Evolutionary conservation across 2,329 filamentous ascomycete genomes (phyloP).

Genomic region (Corynespora cassiicola): DNA sequence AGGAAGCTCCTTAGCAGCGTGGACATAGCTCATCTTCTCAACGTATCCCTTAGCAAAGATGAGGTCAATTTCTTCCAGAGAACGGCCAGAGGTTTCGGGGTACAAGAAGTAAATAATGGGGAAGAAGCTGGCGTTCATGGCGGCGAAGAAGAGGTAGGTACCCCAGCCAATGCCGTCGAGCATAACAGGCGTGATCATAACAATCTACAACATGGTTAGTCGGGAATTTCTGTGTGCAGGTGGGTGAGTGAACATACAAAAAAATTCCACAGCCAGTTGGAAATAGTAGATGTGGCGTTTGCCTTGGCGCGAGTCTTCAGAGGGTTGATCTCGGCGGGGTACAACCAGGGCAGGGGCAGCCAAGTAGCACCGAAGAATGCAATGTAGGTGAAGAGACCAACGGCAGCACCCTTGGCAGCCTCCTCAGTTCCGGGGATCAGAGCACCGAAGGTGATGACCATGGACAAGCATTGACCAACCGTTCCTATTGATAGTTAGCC

Average conservation of each 20-base stretch:
- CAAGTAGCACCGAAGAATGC: slow-evolving; percentile 72
- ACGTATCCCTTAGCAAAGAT: slow-evolving; percentile 52
- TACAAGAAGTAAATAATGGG: slow-evolving; percentile 63
- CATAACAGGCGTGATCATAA: slow-evolving; percentile 53
- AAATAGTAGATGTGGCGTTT: slow-evolving; percentile 61
- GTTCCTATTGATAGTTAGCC: no score
- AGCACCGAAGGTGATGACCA: slow-evolving; percentile 41
- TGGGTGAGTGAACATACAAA: slow-evolving; percentile 50
- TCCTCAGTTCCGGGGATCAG: slow-evolving; percentile 4
- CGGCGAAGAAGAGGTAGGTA: slow-evolving; percentile 57
- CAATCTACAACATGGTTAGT: slow-evolving; percentile 52
- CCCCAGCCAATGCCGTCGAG: slow-evolving; percentile 46
- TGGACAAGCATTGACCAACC: slow-evolving; percentile 61
- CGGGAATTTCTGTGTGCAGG: no score
- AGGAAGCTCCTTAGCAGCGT: slow-evolving; percentile 45
- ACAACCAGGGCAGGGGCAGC: slow-evolving; percentile 68
- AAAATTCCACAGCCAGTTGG: slow-evolving; percentile 63
- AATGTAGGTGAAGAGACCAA: slow-evolving; percentile 73
- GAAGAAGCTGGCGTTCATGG: slow-evolving; percentile 60
- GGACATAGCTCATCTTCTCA: slow-evolving; percentile 46
- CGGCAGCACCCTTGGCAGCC: slow-evolving; percentile 58
- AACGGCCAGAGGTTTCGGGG: slow-evolving; percentile 60
- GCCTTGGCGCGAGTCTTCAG: slow-evolving; percentile 63
- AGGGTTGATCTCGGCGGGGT: slow-evolving; percentile 59
- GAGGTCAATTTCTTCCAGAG: slow-evolving; percentile 60